phyloP scores from a whole-genome alignment of 2,329 filamentous ascomycete genomes.

The Paramyrothecium roridum region DNA sequence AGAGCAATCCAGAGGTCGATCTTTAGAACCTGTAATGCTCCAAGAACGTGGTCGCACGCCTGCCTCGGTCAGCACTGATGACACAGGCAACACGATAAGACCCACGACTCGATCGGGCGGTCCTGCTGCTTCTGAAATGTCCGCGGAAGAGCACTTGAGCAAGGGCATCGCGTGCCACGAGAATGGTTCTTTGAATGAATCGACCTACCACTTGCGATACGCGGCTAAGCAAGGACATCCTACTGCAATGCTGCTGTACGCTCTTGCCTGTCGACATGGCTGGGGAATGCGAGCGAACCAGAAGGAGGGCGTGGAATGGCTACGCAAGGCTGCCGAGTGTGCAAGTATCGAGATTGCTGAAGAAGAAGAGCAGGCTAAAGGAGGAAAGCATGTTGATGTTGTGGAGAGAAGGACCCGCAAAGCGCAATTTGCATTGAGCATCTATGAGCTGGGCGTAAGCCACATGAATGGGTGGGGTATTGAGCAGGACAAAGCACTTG shows the following conservation, averaged over 20 bases:
- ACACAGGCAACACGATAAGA: conserved; percentile 51
- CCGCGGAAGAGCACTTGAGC: conserved; percentile 82
- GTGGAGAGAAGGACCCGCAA: conserved; percentile 77
- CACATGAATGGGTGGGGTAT: conserved; percentile 99
- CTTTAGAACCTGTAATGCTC: conserved; percentile 12
- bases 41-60: conserved; percentile 27
- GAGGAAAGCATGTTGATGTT: conserved; percentile 61
- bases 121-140: conserved; percentile 64
- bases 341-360: conserved; percentile 81
- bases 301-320: conserved; percentile 84
- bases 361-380: conserved; percentile 66
- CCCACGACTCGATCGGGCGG: conserved; percentile 38
- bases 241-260: conserved; percentile 94
- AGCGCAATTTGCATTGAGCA: conserved; percentile 90
- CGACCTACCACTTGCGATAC: conserved; percentile 90
- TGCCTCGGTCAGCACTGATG: conserved; percentile 47
- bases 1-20: conserved; percentile 45
- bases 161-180: conserved; percentile 91
- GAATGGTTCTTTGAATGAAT: conserved; percentile 82
- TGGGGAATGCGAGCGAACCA: conserved; percentile 97
- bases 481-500: conserved; percentile 83
- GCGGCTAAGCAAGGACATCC: conserved; percentile 83
- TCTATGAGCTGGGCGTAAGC: conserved; percentile 94
- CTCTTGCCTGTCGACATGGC: conserved; percentile 89
- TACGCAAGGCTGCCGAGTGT: conserved; percentile 84